Percentiles rank a stretch among this genome's conserved stretches.
These are phyloP conservation scores for Cladosporium austrohemisphaericum DNA, from an alignment of 2,329 filamentous ascomycete genomes.

Conservation along the genomic window DNA sequence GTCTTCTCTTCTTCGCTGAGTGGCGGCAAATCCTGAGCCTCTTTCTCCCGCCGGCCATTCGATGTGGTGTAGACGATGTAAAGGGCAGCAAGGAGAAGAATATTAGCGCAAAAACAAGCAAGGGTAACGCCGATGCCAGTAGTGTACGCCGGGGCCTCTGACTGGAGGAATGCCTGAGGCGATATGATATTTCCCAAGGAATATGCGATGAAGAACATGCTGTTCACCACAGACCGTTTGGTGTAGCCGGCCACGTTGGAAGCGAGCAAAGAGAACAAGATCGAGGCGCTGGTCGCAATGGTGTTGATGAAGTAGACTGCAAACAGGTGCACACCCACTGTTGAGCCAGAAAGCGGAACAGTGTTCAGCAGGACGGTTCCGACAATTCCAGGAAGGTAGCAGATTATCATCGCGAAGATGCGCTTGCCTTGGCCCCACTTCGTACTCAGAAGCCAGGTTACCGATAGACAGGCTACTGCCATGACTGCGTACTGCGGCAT, in stretches of 20 bases:
- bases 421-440: not conserved
- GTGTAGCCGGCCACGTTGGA: conserved; percentile 69
- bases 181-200: conserved; percentile 61
- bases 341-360: not conserved
- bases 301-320: not conserved
- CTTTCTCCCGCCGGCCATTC: not conserved
- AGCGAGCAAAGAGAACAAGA: conserved; percentile 19
- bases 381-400: not conserved
- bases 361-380: not conserved
- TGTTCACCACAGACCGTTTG: conserved; percentile 66
- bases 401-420: not conserved
- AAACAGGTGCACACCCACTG: not conserved
- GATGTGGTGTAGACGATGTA: not conserved
- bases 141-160: not conserved
- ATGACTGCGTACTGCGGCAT: conserved; percentile 10
- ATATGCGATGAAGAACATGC: conserved; percentile 68
- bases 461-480: not conserved
- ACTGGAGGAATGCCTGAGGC: not conserved
- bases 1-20: not conserved
- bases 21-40: not conserved
- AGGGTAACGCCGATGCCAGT: not conserved
- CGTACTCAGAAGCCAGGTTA: not conserved
- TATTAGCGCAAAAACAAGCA: not conserved
- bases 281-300: not conserved
- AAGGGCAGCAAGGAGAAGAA: not conserved